Percentiles rank a stretch among this genome's conserved stretches.
phyloP scores from a whole-genome alignment of 257 asterid genomes.

The Salvia rosmarinus region DNA sequence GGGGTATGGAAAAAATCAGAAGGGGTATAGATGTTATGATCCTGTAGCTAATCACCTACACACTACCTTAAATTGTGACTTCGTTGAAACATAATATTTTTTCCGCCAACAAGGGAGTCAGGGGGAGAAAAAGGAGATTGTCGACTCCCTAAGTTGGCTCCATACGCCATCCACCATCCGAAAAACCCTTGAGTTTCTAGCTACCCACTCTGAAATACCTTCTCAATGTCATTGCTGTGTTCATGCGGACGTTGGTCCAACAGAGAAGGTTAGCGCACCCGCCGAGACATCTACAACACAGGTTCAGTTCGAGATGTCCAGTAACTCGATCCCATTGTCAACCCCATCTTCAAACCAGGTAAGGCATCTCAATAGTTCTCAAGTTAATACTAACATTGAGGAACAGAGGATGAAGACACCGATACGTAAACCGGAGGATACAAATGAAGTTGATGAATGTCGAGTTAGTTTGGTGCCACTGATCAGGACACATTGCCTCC shows the following conservation, averaged over 20 bases:
- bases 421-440: neutral
- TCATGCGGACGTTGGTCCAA: neutral
- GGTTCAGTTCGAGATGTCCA: neutral
- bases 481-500: neutral
- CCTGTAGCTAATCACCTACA: neutral
- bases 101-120: constrained; percentile 3
- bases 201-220: too few relatives aligned
- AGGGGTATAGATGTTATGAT: neutral
- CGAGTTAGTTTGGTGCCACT: neutral
- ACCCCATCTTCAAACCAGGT: neutral
- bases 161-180: neutral
- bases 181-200: too few relatives aligned
- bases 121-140: neutral
- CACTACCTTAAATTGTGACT: neutral
- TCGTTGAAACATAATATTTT: neutral
- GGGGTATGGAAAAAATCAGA: neutral
- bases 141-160: constrained; percentile 9
- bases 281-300: neutral
- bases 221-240: neutral
- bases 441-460: neutral
- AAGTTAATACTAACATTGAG: neutral
- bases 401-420: neutral
- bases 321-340: neutral
- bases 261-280: neutral
- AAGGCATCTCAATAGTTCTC: neutral